Conservation (phyloP, 495 filamentous ascomycete genomes). For the Trichocladium antarcticum region DNA sequence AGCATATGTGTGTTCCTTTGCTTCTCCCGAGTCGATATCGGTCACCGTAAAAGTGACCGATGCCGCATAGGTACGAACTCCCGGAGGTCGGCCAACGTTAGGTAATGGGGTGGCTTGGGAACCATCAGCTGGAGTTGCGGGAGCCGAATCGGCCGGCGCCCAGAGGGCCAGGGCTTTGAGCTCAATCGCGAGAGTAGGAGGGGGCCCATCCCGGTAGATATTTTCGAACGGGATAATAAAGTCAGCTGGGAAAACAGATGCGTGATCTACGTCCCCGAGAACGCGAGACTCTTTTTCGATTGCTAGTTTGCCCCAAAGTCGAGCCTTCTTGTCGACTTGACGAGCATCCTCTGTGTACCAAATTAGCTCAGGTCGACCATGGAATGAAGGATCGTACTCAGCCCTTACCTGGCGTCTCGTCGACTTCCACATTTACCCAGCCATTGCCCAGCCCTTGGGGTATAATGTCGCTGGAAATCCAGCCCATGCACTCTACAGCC, state of each 20-base stretch:
- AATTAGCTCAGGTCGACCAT: background rate
- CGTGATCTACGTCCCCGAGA: conserved; percentile 39
- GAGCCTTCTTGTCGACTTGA: conserved; percentile 35
- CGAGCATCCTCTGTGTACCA: conserved; percentile 29
- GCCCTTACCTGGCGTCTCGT: conserved; percentile 40
- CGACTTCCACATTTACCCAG: conserved; percentile 52
- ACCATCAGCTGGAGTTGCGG: conserved; percentile 27
- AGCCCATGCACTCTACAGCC: conserved; percentile 66
- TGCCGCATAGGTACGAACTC: conserved; percentile 40
- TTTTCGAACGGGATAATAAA: conserved; percentile 47
- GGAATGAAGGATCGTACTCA: background rate
- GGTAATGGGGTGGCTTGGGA: conserved; percentile 24
- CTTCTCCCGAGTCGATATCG: conserved; percentile 25
- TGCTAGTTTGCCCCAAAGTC: conserved; percentile 36
- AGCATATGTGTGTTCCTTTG: conserved; percentile 34
- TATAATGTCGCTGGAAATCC: conserved; percentile 52
- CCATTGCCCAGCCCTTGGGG: conserved; percentile 45
- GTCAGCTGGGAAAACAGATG: conserved; percentile 43
- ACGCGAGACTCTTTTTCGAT: conserved; percentile 44
- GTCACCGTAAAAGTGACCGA: conserved; percentile 42
- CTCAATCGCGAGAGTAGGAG: conserved; percentile 29
- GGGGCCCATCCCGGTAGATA: conserved; percentile 33
- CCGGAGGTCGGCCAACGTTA: conserved; percentile 25
- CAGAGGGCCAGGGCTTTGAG: conserved; percentile 36
- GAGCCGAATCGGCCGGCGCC: conserved; percentile 25